Percentiles rank a stretch among this genome's conserved stretches.
Evolutionary conservation across 2,329 filamentous ascomycete species (phyloP).

Genomic region (Didymella segeticola): DNA sequence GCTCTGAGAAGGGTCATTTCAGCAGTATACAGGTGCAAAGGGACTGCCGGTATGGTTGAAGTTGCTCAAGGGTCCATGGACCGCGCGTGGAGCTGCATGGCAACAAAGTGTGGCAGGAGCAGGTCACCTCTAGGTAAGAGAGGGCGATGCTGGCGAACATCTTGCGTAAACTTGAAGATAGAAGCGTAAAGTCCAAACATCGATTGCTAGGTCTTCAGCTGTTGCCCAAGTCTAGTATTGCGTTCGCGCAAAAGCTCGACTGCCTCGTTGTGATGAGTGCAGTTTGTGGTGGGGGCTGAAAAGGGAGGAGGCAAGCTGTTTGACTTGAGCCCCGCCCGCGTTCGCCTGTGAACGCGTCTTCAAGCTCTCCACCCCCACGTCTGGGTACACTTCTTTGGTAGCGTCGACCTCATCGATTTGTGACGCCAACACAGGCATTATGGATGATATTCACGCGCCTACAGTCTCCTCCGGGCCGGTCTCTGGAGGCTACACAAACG

Average conservation of each 20-base stretch:
- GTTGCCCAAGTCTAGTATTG: background rate
- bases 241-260: background rate
- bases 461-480: conserved; percentile 80
- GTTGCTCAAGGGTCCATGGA: conserved; percentile 12
- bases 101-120: conserved; percentile 14
- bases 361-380: conserved; percentile 15
- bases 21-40: conserved; percentile 26
- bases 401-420: background rate
- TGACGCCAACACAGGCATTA: conserved; percentile 64
- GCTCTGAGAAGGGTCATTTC: conserved; percentile 28
- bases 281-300: background rate
- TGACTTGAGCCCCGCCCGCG: conserved; percentile 26
- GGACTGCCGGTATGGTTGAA: conserved; percentile 18
- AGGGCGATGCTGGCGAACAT: conserved; percentile 5
- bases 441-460: conserved; percentile 73
- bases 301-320: background rate
- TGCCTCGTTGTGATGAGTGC: background rate
- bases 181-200: too few species aligned
- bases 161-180: background rate
- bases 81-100: conserved; percentile 15
- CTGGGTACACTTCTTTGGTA: conserved; percentile 3
- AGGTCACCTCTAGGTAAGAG: conserved; percentile 17
- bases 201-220: too few species aligned
- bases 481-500: conserved; percentile 65
- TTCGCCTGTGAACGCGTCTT: conserved; percentile 12